phyloP scores from a whole-genome alignment of 2,329 filamentous ascomycete genomes.

The Ilyonectria mors-panacis region DNA sequence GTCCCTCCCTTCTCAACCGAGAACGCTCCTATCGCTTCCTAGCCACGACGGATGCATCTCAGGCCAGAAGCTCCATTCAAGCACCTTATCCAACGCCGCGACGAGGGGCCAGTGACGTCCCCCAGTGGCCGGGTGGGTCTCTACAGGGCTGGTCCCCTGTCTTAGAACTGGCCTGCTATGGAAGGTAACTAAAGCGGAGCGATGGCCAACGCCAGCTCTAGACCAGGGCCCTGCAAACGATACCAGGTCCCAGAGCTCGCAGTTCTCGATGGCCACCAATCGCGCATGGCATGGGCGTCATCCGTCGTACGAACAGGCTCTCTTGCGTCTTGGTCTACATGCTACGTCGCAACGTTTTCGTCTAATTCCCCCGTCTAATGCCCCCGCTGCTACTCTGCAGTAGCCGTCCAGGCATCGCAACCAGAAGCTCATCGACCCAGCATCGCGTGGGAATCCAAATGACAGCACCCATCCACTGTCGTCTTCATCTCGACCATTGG shows the following conservation, averaged over 20 bases:
- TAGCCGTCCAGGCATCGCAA: conserved; percentile 7
- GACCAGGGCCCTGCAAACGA: conserved; percentile 7
- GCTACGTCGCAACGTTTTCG: conserved; percentile 15
- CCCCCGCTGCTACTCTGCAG: conserved; percentile 10
- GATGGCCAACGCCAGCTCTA: conserved; percentile 11
- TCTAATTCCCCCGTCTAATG: conserved; percentile 35
- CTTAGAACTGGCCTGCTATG: conserved; percentile 15
- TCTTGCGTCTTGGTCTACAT: conserved; percentile 27
- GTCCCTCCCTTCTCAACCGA: not conserved
- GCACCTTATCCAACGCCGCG: conserved; percentile 34
- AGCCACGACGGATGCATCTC: conserved; percentile 8
- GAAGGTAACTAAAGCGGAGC: conserved; percentile 18
- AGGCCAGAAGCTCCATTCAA: conserved; percentile 17
- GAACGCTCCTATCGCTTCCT: not conserved
- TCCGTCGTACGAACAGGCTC: conserved; percentile 42
- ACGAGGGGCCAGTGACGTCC: conserved; percentile 1
- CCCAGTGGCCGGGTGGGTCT: conserved; percentile 7
- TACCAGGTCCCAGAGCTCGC: conserved; percentile 4
- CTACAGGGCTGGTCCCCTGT: conserved; percentile 37
- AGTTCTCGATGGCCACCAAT: conserved; percentile 41
- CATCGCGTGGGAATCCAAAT: conserved; percentile 18
- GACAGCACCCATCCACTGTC: conserved; percentile 22
- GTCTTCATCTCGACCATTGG: not conserved
- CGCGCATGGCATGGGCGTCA: conserved; percentile 35
- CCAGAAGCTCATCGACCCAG: conserved; percentile 14